These are phyloP conservation scores for Metarhizium humberi DNA, from an alignment of 2,329 filamentous ascomycete genomes.

Conservation along the genomic window DNA sequence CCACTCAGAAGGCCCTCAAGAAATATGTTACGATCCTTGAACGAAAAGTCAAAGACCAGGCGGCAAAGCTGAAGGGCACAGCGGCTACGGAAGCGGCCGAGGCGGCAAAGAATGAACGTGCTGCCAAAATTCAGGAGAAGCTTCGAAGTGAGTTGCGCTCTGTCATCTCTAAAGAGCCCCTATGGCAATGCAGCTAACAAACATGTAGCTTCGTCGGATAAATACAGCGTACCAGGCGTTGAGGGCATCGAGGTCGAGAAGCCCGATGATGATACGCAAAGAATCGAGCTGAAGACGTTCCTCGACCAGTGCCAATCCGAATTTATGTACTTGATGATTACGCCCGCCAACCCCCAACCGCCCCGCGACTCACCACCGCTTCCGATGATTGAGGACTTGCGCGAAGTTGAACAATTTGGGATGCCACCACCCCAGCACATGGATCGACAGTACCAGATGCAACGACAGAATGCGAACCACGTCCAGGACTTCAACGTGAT, in stretches of 20 bases:
- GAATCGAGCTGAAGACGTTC: slow-evolving; percentile 48
- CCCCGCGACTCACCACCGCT: slow-evolving; percentile 53
- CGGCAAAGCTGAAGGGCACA: slow-evolving; percentile 54
- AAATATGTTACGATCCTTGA: slow-evolving; percentile 88
- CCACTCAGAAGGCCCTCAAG: slow-evolving; percentile 78
- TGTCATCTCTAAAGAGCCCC: not conserved
- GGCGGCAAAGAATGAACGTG: slow-evolving; percentile 41
- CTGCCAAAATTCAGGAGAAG: slow-evolving; percentile 46
- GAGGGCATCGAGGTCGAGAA: slow-evolving; percentile 38
- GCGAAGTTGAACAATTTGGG: slow-evolving; percentile 43
- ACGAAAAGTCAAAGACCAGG: slow-evolving; percentile 75
- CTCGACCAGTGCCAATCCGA: slow-evolving; percentile 57
- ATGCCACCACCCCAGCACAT: slow-evolving; percentile 33
- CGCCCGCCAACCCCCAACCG: slow-evolving; percentile 54
- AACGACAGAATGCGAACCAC: slow-evolving; percentile 45
- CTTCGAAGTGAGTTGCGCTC: slow-evolving; percentile 34
- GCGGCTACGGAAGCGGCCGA: slow-evolving; percentile 26
- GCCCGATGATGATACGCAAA: slow-evolving; percentile 40
- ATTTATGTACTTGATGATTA: slow-evolving; percentile 60
- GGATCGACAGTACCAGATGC: slow-evolving; percentile 30
- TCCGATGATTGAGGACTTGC: slow-evolving; percentile 49
- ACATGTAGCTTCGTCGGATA: slow-evolving; percentile 32
- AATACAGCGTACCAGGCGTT: slow-evolving; percentile 31
- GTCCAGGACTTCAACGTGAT: slow-evolving; percentile 42
- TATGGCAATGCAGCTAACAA: not conserved